Evolutionary conservation across 2,329 filamentous ascomycete species (phyloP), one percentile per base, ranked within the genome.

Genomic region (Orbilia ellipsospora): DNA sequence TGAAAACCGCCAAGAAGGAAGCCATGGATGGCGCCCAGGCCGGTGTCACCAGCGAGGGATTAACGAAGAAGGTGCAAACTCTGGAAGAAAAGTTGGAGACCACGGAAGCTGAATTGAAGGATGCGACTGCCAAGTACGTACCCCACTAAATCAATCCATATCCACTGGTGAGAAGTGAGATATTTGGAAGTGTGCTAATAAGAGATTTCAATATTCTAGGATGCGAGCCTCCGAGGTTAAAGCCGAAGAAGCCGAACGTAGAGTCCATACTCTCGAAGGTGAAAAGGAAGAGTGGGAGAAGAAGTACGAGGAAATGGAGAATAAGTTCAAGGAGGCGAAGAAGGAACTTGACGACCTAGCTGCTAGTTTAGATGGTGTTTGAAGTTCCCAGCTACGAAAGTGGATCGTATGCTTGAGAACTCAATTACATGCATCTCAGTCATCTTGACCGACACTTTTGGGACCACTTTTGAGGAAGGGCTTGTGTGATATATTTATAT

Each of bases 51-150:
- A 95, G 94, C 84, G 95, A 99, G 86, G 88, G 90, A 80, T 88
- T 99, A 80, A 90, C 93, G 86, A 89, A 95, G 85, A 92, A 93
- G 86, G 87, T 98, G 82, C 93, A 97, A 86, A 87, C 99, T 80
- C 90, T 99, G 80, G 95, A 99, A 87, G 94, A 98, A 85, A 95
- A 99, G 87, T 93, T 93, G 80, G 95, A 99, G 86, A 89, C 94
- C 83, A 93, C 93, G 80, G 95, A 98, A 85, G 95, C 94, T 90
- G 96, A 92, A 79, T 88, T 98, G 82, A 91, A 94, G 83, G 95
- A 98, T 86, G 91, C 93, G 82, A 98, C 97, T 85, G 95, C 99
- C 86, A 98, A 97, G 95, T 99, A 90, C 36, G 59, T 61, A 48
- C 4, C 8, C 4, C 8, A 15, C 31, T 52, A 20, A 18, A 40